Evolutionary conservation across 345 rosid species (phyloP).

Genomic region (Sonneratia caseolaris): DNA sequence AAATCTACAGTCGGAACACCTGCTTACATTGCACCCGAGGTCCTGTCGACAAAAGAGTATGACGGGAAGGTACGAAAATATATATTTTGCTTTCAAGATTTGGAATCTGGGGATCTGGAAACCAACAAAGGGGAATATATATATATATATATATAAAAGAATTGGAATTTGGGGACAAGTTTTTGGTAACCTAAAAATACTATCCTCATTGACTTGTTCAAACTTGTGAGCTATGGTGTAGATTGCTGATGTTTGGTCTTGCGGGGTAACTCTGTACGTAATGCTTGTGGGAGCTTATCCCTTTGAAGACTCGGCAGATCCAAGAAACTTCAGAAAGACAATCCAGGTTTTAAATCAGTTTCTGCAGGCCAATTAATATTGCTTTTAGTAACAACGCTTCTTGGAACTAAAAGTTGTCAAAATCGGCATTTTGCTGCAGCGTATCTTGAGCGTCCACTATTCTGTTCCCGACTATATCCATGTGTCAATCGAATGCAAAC

Average conservation of each 20-base stretch:
- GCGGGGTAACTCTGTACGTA: slow-evolving; percentile 79
- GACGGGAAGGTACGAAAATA: slow-evolving; percentile 54
- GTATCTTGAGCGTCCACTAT: slow-evolving; percentile 79
- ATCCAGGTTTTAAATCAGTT: slow-evolving; percentile 36
- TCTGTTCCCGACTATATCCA: slow-evolving; percentile 83
- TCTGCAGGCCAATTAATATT: neutral
- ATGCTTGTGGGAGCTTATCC: slow-evolving; percentile 88
- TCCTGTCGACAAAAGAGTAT: slow-evolving; percentile 60
- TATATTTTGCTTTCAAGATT: neutral
- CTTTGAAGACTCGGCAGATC: slow-evolving; percentile 68
- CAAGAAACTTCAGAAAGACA: slow-evolving; percentile 65
- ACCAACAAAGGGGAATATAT: too few species aligned
- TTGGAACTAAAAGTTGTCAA: neutral
- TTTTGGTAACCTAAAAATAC: neutral
- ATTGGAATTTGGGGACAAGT: neutral
- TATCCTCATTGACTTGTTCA: neutral
- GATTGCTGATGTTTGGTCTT: slow-evolving; percentile 89
- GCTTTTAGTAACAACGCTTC: neutral
- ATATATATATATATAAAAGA: too few species aligned
- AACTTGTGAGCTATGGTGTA: slow-evolving; percentile 9
- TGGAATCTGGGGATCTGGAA: too few species aligned
- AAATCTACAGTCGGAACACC: slow-evolving; percentile 94
- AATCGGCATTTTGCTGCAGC: slow-evolving; percentile 40
- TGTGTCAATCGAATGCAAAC: slow-evolving; percentile 62
- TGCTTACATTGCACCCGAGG: slow-evolving; percentile 87